Percentiles rank a stretch among this genome's conserved stretches.
These are phyloP conservation scores for Fusarium sp. DNA, from an alignment of 2,329 filamentous ascomycete species.

Conservation along the genomic window DNA sequence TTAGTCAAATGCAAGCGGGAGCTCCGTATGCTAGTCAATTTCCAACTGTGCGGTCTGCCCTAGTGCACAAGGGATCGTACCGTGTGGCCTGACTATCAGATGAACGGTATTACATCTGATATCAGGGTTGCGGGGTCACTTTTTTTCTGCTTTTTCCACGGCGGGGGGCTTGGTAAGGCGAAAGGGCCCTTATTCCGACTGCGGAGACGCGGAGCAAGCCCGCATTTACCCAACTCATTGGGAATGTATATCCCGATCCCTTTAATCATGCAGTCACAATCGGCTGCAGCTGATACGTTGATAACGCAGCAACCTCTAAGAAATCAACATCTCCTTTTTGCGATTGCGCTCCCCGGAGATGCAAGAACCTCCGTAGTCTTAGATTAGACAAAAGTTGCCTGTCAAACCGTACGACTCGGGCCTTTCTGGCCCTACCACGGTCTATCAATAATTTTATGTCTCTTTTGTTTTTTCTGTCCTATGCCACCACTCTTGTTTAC, in stretches of 20 bases:
- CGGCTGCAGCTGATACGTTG: slow-evolving; percentile 30
- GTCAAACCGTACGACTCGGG: slow-evolving; percentile 45
- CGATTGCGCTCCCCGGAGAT: slow-evolving; percentile 45
- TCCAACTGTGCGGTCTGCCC: slow-evolving; percentile 38
- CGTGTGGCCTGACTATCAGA: slow-evolving; percentile 28
- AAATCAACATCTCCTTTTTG: neutral
- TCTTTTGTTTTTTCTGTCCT: slow-evolving; percentile 20
- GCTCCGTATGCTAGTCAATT: slow-evolving; percentile 18
- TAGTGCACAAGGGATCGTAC: slow-evolving; percentile 4
- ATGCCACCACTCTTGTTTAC: slow-evolving; percentile 41
- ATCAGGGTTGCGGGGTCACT: slow-evolving; percentile 49
- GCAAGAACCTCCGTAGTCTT: slow-evolving; percentile 23
- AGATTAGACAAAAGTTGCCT: slow-evolving; percentile 38
- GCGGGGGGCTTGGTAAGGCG: slow-evolving; percentile 40
- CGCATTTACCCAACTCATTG: slow-evolving; percentile 32
- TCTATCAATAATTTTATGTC: slow-evolving; percentile 6
- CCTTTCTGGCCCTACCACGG: slow-evolving; percentile 2
- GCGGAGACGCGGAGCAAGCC: slow-evolving; percentile 49
- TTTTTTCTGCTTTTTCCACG: slow-evolving; percentile 49
- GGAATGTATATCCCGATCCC: slow-evolving; percentile 33
- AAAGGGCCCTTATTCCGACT: slow-evolving; percentile 47
- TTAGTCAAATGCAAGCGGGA: slow-evolving; percentile 48
- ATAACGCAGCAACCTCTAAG: slow-evolving; percentile 31
- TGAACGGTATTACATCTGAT: slow-evolving; percentile 45
- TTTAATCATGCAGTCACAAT: slow-evolving; percentile 26